phyloP scores from a whole-genome alignment of 768 basidiomycete genomes.

The Scleroderma citrinum region DNA sequence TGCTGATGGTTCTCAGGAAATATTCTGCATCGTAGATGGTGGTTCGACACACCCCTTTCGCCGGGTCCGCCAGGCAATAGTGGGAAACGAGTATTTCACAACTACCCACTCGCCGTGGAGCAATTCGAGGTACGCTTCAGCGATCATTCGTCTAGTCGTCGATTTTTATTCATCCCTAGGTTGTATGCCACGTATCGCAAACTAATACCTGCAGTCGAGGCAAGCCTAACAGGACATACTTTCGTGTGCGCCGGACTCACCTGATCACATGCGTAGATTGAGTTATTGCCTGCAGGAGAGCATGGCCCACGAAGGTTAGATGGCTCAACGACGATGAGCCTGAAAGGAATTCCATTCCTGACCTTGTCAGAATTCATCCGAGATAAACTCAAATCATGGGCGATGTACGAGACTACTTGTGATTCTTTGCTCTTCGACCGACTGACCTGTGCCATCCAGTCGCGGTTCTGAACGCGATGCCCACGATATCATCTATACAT shows the following conservation, averaged over 20 bases:
- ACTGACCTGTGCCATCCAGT: conserved; percentile 34
- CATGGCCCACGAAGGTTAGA: conserved; percentile 73
- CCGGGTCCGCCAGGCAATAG: conserved; percentile 69
- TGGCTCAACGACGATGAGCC: conserved; percentile 55
- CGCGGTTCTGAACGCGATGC: conserved; percentile 69
- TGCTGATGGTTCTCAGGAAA: conserved; percentile 49
- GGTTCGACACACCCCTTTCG: conserved; percentile 72
- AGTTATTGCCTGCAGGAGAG: conserved; percentile 78
- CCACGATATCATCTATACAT: conserved; percentile 65
- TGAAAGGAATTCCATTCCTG: conserved; percentile 73
- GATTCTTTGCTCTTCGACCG: conserved; percentile 8
- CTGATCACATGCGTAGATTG: conserved; percentile 47
- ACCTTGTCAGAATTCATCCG: conserved; percentile 82
- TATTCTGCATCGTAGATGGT: conserved; percentile 78
- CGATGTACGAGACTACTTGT: conserved; percentile 48
- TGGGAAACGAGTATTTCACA: conserved; percentile 58
- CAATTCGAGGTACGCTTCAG: conserved; percentile 54
- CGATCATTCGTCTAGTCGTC: not conserved
- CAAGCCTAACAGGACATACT: conserved; percentile 26
- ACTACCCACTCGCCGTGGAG: conserved; percentile 79
- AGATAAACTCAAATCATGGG: conserved; percentile 80
- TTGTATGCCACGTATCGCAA: conserved; percentile 72
- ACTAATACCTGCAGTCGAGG: conserved; percentile 73
- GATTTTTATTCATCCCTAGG: conserved; percentile 29
- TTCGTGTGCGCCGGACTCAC: conserved; percentile 4